These are phyloP conservation scores for Pythium pyrilobum DNA, from an alignment of 352 stramenopile species.

Conservation along the genomic window DNA sequence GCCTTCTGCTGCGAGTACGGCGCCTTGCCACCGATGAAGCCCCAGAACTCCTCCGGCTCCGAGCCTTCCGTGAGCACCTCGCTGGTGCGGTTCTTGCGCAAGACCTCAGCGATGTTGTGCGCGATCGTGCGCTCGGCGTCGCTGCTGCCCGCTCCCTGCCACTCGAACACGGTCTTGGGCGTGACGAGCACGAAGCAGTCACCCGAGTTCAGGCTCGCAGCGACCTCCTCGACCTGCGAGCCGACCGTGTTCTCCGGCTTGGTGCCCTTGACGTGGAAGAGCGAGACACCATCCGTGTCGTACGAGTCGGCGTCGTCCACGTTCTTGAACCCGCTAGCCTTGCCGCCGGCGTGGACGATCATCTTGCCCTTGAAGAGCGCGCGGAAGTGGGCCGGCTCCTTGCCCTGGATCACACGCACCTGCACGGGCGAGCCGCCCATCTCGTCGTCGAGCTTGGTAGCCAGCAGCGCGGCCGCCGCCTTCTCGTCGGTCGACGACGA, in stretches of 20 bases:
- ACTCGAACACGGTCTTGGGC: constrained; percentile 65
- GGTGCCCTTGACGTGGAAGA: constrained; percentile 91
- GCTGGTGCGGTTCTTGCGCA: constrained; percentile 50
- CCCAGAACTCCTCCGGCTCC: constrained; percentile 80
- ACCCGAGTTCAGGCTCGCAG: constrained; percentile 83
- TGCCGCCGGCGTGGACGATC: constrained; percentile 87
- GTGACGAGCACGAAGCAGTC: constrained; percentile 86
- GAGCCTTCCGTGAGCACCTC: constrained; percentile 50
- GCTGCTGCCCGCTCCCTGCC: constrained; percentile 66
- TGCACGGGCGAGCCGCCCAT: constrained; percentile 83
- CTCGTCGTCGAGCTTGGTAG: constrained; percentile 78
- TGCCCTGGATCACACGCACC: constrained; percentile 81
- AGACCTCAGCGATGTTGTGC: constrained; percentile 46
- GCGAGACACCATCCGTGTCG: constrained; percentile 77
- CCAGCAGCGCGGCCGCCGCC: constrained; percentile 54
- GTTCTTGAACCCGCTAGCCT: constrained; percentile 87
- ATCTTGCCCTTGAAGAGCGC: constrained; percentile 89
- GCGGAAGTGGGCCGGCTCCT: constrained; percentile 86
- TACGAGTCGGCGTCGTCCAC: constrained; percentile 76
- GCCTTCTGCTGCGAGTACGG: constrained; percentile 64
- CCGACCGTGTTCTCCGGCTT: constrained; percentile 82
- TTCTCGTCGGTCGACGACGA: constrained; percentile 87
- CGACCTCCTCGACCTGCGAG: constrained; percentile 71
- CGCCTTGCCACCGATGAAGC: constrained; percentile 74
- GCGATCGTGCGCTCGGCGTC: constrained; percentile 56